Evolutionary conservation across 768 basidiomycete species (phyloP).

Genomic region (Xerocomus spinulosus): DNA sequence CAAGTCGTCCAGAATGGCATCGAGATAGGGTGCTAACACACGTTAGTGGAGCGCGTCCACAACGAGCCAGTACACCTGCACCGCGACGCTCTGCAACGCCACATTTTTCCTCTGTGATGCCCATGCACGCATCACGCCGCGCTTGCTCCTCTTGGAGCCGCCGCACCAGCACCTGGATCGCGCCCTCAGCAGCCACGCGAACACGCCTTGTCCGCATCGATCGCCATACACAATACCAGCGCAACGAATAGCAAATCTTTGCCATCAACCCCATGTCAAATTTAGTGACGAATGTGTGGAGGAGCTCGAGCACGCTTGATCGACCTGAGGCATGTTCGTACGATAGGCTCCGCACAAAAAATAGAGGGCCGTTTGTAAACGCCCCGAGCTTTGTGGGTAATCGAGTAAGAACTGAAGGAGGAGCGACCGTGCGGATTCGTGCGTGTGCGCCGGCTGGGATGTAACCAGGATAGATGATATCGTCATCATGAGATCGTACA

Average conservation of each 20-base stretch:
- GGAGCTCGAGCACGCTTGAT: constrained; percentile 88
- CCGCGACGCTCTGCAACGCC: constrained; percentile 65
- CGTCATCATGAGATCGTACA: constrained; percentile 95
- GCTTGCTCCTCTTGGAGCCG: constrained; percentile 60
- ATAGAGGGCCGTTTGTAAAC: constrained; percentile 84
- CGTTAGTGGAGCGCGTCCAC: constrained; percentile 62
- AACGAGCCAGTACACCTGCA: constrained; percentile 79
- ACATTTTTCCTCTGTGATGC: constrained; percentile 54
- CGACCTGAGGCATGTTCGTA: constrained; percentile 90
- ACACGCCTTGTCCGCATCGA: constrained; percentile 88
- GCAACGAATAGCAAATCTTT: constrained; percentile 91
- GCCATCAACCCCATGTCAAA: constrained; percentile 69
- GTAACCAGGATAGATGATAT: constrained; percentile 91
- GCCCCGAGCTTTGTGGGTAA: constrained; percentile 93
- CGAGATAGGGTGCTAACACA: constrained; percentile 42
- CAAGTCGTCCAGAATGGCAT: constrained; percentile 54
- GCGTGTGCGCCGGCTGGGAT: constrained; percentile 84
- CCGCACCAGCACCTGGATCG: constrained; percentile 72
- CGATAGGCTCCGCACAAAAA: constrained; percentile 87
- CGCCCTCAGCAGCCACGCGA: constrained; percentile 81
- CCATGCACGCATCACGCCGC: constrained; percentile 64
- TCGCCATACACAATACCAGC: constrained; percentile 88
- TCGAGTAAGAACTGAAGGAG: constrained; percentile 93
- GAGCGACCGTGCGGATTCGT: constrained; percentile 85
- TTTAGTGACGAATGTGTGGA: constrained; percentile 77